phyloP scores from a whole-genome alignment of 2,329 filamentous ascomycete genomes.

The Clonostachys solani region DNA sequence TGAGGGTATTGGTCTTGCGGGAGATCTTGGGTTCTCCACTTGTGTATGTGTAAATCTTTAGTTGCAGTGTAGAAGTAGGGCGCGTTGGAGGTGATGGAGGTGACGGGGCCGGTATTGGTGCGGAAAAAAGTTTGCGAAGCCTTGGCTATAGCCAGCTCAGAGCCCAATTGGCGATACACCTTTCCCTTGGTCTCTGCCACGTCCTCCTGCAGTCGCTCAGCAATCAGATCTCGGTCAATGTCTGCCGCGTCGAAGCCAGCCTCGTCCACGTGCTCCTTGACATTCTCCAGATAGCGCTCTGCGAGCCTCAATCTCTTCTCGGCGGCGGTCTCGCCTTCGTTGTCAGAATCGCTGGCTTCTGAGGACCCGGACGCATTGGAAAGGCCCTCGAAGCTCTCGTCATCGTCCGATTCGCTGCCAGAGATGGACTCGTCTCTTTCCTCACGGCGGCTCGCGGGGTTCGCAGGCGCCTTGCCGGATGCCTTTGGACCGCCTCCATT shows the following conservation, averaged over 20 bases:
- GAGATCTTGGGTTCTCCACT: constrained; percentile 78
- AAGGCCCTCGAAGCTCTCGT: constrained; percentile 41
- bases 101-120: constrained; percentile 73
- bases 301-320: constrained; percentile 83
- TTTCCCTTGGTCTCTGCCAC: constrained; percentile 88
- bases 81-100: constrained; percentile 72
- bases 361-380: constrained; percentile 38
- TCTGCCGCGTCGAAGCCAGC: constrained; percentile 88
- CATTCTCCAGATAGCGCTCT: constrained; percentile 88
- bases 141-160: constrained; percentile 63
- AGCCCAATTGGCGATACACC: constrained; percentile 76
- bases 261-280: constrained; percentile 78
- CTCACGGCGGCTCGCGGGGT: constrained; percentile 39
- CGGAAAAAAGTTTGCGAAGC: constrained; percentile 71
- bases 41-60: constrained; percentile 79
- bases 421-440: constrained; percentile 75
- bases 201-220: constrained; percentile 85
- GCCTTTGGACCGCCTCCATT: constrained; percentile 33
- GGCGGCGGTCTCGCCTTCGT: constrained; percentile 81
- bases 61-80: constrained; percentile 86
- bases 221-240: constrained; percentile 88
- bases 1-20: constrained; percentile 56
- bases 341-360: constrained; percentile 52
- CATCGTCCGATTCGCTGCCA: constrained; percentile 73
- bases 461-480: constrained; percentile 28